A percentile compares a stretch with the other conserved stretches of the same genome.
Conservation (phyloP, 805 yeast genomes). For the Saturnispora gosingensis region DNA sequence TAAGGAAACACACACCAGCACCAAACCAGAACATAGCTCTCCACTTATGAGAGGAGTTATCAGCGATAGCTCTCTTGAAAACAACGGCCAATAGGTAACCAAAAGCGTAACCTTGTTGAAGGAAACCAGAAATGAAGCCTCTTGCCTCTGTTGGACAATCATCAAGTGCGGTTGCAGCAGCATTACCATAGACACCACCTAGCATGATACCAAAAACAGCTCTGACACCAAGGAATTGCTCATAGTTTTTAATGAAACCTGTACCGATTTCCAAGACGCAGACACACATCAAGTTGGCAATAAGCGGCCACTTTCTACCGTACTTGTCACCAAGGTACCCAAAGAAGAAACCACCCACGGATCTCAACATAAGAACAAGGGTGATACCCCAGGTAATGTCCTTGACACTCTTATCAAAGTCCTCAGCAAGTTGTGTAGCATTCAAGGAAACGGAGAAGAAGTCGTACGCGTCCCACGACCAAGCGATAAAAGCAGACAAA, state of each 20-base stretch:
- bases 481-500: slow-evolving; percentile 42
- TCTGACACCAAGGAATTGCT: slow-evolving; percentile 52
- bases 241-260: slow-evolving; percentile 48
- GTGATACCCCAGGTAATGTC: slow-evolving; percentile 61
- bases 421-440: slow-evolving; percentile 37
- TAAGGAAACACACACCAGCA: slow-evolving; percentile 44
- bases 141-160: slow-evolving; percentile 44
- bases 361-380: slow-evolving; percentile 56
- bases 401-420: slow-evolving; percentile 36
- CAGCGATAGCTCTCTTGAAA: slow-evolving; percentile 54
- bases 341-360: slow-evolving; percentile 56
- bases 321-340: slow-evolving; percentile 51
- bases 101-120: slow-evolving; percentile 75
- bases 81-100: slow-evolving; percentile 60
- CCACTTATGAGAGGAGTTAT: slow-evolving; percentile 46
- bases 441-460: slow-evolving; percentile 50
- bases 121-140: slow-evolving; percentile 55
- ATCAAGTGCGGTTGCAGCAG: slow-evolving; percentile 45
- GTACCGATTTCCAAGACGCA: slow-evolving; percentile 52
- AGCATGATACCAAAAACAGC: slow-evolving; percentile 53
- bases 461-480: slow-evolving; percentile 64
- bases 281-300: slow-evolving; percentile 36
- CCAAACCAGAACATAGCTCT: slow-evolving; percentile 61
- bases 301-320: slow-evolving; percentile 54
- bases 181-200: slow-evolving; percentile 50